Base-by-base conservation (phyloP, 352 stramenopile species). In the Globisporangium yorkense region DNA sequence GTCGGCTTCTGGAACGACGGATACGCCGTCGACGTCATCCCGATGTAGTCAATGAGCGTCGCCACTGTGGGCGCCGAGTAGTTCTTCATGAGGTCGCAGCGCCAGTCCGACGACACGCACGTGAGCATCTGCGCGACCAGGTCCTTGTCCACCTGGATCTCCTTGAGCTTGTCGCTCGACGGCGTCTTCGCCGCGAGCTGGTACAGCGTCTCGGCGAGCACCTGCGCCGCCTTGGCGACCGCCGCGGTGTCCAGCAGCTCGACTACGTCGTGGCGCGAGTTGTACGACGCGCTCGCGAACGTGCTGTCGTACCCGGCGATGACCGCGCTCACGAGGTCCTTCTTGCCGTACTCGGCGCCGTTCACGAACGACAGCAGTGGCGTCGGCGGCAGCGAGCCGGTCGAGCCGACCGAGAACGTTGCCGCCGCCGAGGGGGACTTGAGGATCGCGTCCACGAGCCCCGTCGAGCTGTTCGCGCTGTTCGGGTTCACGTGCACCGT, bases 281-380 rank as follows among this genome's bases (percentile, higher is more conserved):
- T 81, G 65, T 87, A 94, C 43, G 70, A 62, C 15, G 55, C 74
- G 4, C 70, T 63, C 1, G 58, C 67, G 2, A 86, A 93, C 8
- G 68, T 57, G 1, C 61, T 59, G 58, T 88, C 80, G 31, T 91
- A 94, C 10, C 84, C 84, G 43, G 79, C 74, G 7, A 94, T 61
- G 13, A 94, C 84, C 12, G 77, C 84, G 12, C 74, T 55, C 6
- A 84, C 77, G 15, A 94, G 66, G 29, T 85, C 63, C 15, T 71
- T 69, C 51, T 78, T 62, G 13, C 84, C 84, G 48, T 72, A 94
- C 59, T 92, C 81, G 1, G 63, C 65, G 20, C 74, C 74, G 57
- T 94, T 92, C 48, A 92, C 71, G 40, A 94, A 94, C 40, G 84
- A 87, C 2, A 75, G 55, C 54, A 94, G 57, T 8, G 84, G 77